phyloP scores from a whole-genome alignment of 805 yeast genomes.

The Candida stauntonica region DNA sequence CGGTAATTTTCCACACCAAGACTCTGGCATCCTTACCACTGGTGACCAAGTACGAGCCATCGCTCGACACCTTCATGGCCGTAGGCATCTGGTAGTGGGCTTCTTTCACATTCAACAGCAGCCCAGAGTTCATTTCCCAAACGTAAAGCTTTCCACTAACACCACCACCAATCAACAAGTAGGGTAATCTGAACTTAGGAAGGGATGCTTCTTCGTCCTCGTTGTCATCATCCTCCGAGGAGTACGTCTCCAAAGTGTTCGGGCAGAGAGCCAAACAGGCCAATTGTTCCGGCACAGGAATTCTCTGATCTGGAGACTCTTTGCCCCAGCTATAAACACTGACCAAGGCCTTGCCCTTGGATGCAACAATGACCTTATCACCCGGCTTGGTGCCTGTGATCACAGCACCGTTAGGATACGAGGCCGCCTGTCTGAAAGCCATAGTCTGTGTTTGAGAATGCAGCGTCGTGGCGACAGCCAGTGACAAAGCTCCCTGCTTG shows the following conservation, averaged over 20 bases:
- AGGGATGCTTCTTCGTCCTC: conserved; percentile 20
- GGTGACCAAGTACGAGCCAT: conserved; percentile 63
- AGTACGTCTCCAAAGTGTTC: conserved; percentile 28
- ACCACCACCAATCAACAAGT: conserved; percentile 72
- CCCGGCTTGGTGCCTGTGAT: conserved; percentile 39
- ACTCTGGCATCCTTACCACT: conserved; percentile 83
- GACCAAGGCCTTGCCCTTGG: conserved; percentile 66
- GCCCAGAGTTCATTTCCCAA: conserved; percentile 84
- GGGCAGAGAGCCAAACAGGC: conserved; percentile 47
- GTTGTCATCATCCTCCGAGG: conserved; percentile 16
- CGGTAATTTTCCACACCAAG: conserved; percentile 66
- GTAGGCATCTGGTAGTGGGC: conserved; percentile 81
- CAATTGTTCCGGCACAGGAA: conserved; percentile 81
- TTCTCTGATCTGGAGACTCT: conserved; percentile 68
- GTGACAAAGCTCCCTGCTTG: conserved; percentile 39
- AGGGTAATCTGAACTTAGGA: conserved; percentile 48
- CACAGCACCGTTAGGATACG: conserved; percentile 45
- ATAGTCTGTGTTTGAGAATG: conserved; percentile 40
- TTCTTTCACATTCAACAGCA: conserved; percentile 64
- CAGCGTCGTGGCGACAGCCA: conserved; percentile 37
- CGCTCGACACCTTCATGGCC: conserved; percentile 51
- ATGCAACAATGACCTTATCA: conserved; percentile 50
- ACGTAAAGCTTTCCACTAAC: conserved; percentile 70
- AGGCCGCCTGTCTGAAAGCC: conserved; percentile 44
- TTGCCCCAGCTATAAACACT: conserved; percentile 70